Base-by-base conservation (phyloP, 2,329 filamentous ascomycete genomes). In the Ceratocystis papillata region DNA sequence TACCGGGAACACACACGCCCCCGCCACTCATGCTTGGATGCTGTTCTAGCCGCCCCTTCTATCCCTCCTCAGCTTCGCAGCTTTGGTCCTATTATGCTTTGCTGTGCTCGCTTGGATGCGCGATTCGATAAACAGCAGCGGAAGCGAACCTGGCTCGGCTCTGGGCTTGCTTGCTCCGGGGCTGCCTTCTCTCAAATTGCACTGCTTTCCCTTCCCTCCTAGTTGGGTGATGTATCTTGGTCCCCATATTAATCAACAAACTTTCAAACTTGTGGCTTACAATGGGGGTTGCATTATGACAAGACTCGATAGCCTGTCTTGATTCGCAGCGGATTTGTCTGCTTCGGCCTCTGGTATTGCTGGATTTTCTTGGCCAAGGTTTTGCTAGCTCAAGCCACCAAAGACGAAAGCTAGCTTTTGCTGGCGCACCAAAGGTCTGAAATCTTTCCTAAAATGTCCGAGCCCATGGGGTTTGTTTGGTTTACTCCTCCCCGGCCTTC, bases 371-470 rank as follows among this genome's bases (percentile, higher is more conserved):
- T 59, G 53, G 53, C 17, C 5, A 22, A 33, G 37, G 25, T 59
- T 33, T 59, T 30, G 28, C 28, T 8, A 37, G 37, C 33, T 59
- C 25, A 37, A 59, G 53, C 53, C 53, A 59, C 53, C 15, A 6
- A 59, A 7, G 28, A 15, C 53, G 3, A 28, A 53, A 28, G 48
- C 48, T 53, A 22, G 7, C 28, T 25, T 33, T 25, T 59, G 53
- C 6, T 59, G 53, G 37, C 33, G 53, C 7, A n/a, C 28, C 28
- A 37, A 59, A 59, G 53, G 53, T 33, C 53, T 59, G 53, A 33
- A 59, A 17, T 59, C 3, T 37, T 25, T 7, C 22, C 28, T 30
- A 25, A 25, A 30, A 57, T 57, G 53, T 57, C 53, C 25, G 22
- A n/a, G 53, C 53, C 53, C 8, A 50, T n/a, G 46, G 17, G 46